Conservation (phyloP, 1,139 yeast species). For the Sporopachydermia cereana region DNA sequence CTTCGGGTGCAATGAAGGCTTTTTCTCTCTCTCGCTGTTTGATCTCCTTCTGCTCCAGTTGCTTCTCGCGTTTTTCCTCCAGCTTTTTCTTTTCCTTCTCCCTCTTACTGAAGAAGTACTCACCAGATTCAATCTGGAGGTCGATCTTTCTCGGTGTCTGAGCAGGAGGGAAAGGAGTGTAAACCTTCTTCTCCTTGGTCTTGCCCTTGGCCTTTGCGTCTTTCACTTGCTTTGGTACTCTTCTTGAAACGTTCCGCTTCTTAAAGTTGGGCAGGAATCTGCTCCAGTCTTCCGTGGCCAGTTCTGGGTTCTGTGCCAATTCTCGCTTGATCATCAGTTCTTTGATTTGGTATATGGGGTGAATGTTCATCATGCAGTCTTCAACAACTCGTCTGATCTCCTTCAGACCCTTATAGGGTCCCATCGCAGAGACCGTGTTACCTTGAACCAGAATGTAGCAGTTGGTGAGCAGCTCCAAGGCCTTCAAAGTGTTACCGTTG, state of each 20-base stretch:
- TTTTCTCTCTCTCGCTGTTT: conserved; percentile 63
- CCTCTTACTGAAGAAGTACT: conserved; percentile 80
- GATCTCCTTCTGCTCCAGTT: conserved; percentile 53
- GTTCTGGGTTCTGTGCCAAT: conserved; percentile 85
- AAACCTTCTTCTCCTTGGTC: conserved; percentile 64
- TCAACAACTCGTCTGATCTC: conserved; percentile 90
- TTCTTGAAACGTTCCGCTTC: conserved; percentile 91
- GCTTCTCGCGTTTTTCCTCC: conserved; percentile 70
- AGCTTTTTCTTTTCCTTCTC: conserved; percentile 66
- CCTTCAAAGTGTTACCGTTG: conserved; percentile 91
- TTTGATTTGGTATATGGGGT: conserved; percentile 93
- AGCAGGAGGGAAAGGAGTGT: conserved; percentile 99
- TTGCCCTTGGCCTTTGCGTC: conserved; percentile 27
- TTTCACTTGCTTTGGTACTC: conserved; percentile 59
- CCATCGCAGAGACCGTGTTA: conserved; percentile 95
- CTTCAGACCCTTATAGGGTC: conserved; percentile 87
- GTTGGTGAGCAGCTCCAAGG: conserved; percentile 81
- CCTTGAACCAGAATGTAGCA: conserved; percentile 96
- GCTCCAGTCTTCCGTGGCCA: conserved; percentile 95
- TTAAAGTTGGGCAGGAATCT: conserved; percentile 94
- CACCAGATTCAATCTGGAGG: conserved; percentile 96
- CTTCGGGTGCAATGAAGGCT: conserved; percentile 81
- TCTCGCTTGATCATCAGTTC: conserved; percentile 97
- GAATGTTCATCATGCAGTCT: conserved; percentile 93
- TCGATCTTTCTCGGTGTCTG: conserved; percentile 96